Base-by-base conservation (phyloP, 176 grass and related monocot genomes). In the Raddia distichophylla region DNA sequence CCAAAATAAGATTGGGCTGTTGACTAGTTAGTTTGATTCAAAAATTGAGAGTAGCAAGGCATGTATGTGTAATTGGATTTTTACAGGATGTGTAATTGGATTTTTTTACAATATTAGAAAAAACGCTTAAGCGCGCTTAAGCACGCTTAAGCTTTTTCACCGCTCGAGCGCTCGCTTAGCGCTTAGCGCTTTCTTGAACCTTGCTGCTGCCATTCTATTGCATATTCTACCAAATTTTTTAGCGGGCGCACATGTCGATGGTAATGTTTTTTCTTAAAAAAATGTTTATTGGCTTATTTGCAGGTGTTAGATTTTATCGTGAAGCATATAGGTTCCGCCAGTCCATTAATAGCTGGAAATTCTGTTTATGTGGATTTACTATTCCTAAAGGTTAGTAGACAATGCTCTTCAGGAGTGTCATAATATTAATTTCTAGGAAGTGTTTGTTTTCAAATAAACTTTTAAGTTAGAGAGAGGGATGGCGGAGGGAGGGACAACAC, bases 271-370 rank as follows among this genome's bases (percentile, higher is more conserved):
- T 43, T 46, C 82, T 27, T 27, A 43, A 82, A 17, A 49, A 72
- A 70, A 10, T 47, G 84, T 70, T 8, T 81, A 0, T 83, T 69
- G 54, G 10, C 22, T 43, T 15, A 47, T 60, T 90, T 91, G 44
- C 85, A 97, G 91, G 94, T 97, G 74, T 73, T 97, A 72, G 80
- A 91, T 27, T 97, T 97, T 53, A 56, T 97, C 58, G 91, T 55
- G 84, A 90, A 67, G 72, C 85, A 97, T 73, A 47, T 94, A 54
- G 82, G 85, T 80, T 78, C 87, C 46, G 79, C 54, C 37, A 86
- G 82, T 63, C 85, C 94, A 61, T 81, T 79, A 72, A 80, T 97
- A 78, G 94, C 94, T 91, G 94, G 94, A 74, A 97, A 92, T 85
- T 97, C 94, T 58, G 74, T 97, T 84, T 94, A 92, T 34, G 51